Evolutionary conservation across 768 basidiomycete genomes (phyloP), one percentile per base, ranked within the genome.

Genomic region (Collybia sordida): DNA sequence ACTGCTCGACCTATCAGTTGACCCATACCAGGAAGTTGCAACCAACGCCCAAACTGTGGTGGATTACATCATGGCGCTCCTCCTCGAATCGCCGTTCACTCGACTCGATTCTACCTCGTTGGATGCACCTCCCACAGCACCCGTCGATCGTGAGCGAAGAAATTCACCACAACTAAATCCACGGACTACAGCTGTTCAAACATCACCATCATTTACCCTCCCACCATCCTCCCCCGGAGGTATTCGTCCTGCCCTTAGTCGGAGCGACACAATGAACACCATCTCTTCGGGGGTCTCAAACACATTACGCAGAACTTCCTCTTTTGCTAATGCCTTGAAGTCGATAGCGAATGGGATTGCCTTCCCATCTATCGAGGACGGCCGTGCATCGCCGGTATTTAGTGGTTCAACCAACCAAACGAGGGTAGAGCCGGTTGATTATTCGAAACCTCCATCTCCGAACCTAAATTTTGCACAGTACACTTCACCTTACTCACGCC

Each of bases 21-120:
- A 98, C 60, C 90, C 96, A 0, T 93, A 96, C 60, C 83, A 87
- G 41, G 94, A 98, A 64, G 94, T 98, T 12, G 89, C 93, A 0
- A 84, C 89, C 6, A 83, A 91, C 61, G 95, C 95, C 0, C 89
- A 90, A 60, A 94, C 91, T 0, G 84, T 96, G 22, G 80, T 93
- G 24, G 97, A 99, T 68, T 97, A 96, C 63, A 80, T 97, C 58
- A 85, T 90, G 71, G 93, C 93, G 1, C 79, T 94, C 3, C 80
- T 98, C 11, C 72, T 96, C 9, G 93, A 95, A 60, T 93, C 91
- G 1, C 91, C 93, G 0, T 96, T 96, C 64, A 82, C 83, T 6
- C 73, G 83, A 19, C 78, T 95, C 2, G 82, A 88, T 27, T 79
- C 77, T 22, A 81, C 86, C 0, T 81, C 89, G 1, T 70, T 94